These are phyloP conservation scores for Neurospora sp. DNA, from an alignment of 495 filamentous ascomycete species.

Conservation along the genomic window DNA sequence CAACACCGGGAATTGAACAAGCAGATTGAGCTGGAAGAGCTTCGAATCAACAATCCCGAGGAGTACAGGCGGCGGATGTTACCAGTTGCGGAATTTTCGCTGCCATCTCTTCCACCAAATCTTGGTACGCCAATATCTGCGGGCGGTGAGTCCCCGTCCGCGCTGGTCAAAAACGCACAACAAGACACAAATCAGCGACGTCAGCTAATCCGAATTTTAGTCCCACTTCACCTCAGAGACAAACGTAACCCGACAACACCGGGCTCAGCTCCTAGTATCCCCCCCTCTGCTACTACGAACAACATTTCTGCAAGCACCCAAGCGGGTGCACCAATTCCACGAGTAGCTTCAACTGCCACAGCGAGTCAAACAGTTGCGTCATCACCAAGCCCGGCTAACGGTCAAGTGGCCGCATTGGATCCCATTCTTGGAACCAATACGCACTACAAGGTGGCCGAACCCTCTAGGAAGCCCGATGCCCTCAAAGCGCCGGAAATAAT, in stretches of 20 bases:
- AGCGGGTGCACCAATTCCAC: not conserved
- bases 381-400: not conserved
- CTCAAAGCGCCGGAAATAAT: not conserved
- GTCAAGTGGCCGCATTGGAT: not conserved
- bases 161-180: not conserved
- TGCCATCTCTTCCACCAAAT: not conserved
- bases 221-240: conserved; percentile 5
- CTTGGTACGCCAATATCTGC: not conserved
- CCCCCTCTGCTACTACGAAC: not conserved
- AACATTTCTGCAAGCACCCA: not conserved
- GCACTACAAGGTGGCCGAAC: not conserved
- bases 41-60: conserved; percentile 16
- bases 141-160: conserved; percentile 7
- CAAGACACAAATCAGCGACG: not conserved
- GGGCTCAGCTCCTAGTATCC: not conserved
- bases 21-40: conserved; percentile 18
- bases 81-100: not conserved
- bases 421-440: conserved; percentile 3
- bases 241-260: not conserved
- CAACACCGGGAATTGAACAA: conserved; percentile 22
- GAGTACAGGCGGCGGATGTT: conserved; percentile 10
- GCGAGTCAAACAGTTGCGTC: not conserved
- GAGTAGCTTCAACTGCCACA: not conserved
- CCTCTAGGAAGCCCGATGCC: not conserved
- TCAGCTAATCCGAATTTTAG: conserved; percentile 5